phyloP scores from a whole-genome alignment of 2,329 filamentous ascomycete species.

The Ceratocystis cubensis region DNA sequence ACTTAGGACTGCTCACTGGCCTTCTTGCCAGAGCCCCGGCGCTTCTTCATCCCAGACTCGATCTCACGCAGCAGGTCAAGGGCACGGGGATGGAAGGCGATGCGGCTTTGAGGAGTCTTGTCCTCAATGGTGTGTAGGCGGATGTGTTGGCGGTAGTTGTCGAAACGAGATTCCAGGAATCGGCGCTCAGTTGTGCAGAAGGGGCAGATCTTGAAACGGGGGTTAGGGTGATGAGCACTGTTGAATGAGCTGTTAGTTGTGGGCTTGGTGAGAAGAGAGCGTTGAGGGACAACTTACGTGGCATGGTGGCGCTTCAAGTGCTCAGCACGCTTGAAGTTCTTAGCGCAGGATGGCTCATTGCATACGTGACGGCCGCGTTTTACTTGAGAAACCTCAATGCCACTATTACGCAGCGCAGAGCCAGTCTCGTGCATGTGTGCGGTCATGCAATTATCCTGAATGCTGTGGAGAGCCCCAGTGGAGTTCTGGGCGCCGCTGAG shows the following conservation, averaged over 20 bases:
- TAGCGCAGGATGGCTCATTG: conserved; percentile 35
- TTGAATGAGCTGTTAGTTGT: not conserved
- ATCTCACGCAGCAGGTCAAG: conserved; percentile 23
- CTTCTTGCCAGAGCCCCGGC: conserved; percentile 20
- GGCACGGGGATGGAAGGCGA: conserved; percentile 26
- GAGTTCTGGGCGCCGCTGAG: conserved; percentile 8
- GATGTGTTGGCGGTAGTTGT: conserved; percentile 32
- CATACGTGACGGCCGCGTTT: conserved; percentile 35
- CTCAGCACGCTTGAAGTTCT: conserved; percentile 41
- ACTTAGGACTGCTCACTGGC: conserved; percentile 15
- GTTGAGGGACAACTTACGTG: conserved; percentile 32
- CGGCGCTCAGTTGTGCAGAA: conserved; percentile 21
- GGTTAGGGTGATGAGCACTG: conserved; percentile 21
- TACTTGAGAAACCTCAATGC: conserved; percentile 21
- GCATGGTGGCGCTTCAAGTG: conserved; percentile 44
- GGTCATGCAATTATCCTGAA: not conserved
- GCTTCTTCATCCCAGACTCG: conserved; percentile 21
- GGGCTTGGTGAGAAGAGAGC: not conserved
- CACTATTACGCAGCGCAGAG: conserved; percentile 14
- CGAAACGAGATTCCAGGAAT: conserved; percentile 25
- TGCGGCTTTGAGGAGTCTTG: conserved; percentile 26
- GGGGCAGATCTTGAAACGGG: conserved; percentile 18
- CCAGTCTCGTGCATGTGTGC: conserved; percentile 15
- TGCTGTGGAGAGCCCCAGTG: conserved; percentile 9
- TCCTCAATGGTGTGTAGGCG: conserved; percentile 28